These are phyloP conservation scores for Saccharomyces jurei DNA, from an alignment of 805 yeast genomes.

Conservation along the genomic window DNA sequence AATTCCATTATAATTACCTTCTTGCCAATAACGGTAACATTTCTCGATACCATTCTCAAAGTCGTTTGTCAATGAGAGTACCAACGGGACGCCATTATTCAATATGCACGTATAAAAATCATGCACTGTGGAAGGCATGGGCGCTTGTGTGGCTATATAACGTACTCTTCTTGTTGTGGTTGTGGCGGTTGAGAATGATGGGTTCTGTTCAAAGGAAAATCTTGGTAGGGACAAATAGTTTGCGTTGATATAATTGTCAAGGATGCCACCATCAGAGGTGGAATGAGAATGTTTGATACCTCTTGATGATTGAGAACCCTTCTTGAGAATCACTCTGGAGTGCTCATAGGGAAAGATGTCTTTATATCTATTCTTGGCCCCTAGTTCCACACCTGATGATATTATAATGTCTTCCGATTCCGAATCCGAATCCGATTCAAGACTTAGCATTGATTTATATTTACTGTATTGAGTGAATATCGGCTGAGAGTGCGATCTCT, in stretches of 20 bases:
- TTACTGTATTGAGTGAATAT: not conserved
- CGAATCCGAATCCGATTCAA: constrained; percentile 1
- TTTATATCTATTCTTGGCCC: constrained; percentile 76
- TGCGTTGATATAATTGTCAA: constrained; percentile 75
- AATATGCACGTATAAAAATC: constrained; percentile 81
- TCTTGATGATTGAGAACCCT: constrained; percentile 5
- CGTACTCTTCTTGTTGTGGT: constrained; percentile 30
- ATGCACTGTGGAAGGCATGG: constrained; percentile 58
- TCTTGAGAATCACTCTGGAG: constrained; percentile 59
- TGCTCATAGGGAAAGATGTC: constrained; percentile 85
- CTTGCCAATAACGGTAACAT: constrained; percentile 75
- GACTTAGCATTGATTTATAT: not conserved
- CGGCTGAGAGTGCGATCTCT: constrained; percentile 21
- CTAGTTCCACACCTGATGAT: constrained; percentile 72
- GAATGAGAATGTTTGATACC: not conserved
- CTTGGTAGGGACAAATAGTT: constrained; percentile 44
- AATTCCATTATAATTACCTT: constrained; percentile 41
- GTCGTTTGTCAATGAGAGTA: constrained; percentile 69
- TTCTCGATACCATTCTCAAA: constrained; percentile 71
- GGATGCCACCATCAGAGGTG: constrained; percentile 9
- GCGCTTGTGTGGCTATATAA: constrained; percentile 89
- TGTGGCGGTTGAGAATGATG: not conserved
- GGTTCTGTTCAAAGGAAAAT: constrained; percentile 6
- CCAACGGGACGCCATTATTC: constrained; percentile 54
- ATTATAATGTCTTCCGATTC: constrained; percentile 34